Conservation (phyloP, 2,329 filamentous ascomycete genomes). For the Orbilia oligospora region DNA sequence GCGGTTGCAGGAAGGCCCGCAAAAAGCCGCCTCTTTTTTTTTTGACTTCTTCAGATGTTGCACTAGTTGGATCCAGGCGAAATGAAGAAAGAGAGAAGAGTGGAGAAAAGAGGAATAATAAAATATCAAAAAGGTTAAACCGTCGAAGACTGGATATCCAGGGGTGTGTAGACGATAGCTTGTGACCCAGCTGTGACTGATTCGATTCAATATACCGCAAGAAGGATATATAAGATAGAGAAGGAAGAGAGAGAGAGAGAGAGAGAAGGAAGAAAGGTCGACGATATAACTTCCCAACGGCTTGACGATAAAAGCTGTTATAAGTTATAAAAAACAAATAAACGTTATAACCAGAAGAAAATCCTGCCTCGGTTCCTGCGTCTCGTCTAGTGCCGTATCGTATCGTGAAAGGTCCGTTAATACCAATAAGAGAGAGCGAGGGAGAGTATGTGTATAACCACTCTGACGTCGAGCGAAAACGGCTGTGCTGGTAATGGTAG, state of each 20-base stretch:
- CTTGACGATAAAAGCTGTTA: not conserved
- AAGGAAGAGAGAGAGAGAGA: not conserved
- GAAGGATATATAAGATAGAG: too few species aligned
- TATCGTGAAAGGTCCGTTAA: conserved; percentile 24
- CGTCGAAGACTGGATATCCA: conserved; percentile 3
- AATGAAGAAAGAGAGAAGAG: not conserved
- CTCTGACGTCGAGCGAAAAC: conserved; percentile 31
- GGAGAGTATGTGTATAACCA: conserved; percentile 19
- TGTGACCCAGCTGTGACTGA: not conserved
- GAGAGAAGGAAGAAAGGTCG: not conserved
- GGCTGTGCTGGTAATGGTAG: not conserved
- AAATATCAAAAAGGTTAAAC: not conserved
- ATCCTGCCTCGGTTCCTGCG: conserved; percentile 40
- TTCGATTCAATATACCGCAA: not conserved
- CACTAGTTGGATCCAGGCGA: conserved; percentile 9
- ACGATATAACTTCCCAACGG: not conserved
- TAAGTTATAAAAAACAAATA: not conserved
- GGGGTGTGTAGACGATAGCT: not conserved
- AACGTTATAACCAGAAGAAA: not conserved
- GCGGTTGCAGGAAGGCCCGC: conserved; percentile 42
- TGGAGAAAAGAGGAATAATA: not conserved
- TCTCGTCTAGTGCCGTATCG: not conserved
- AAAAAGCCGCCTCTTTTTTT: conserved; percentile 54
- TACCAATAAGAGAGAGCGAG: too few species aligned
- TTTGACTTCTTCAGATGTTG: conserved; percentile 10